Evolutionary conservation across 1,139 yeast species (phyloP), one percentile per base, ranked within the genome.

Genomic region (Entelexis sorbosivorans): DNA sequence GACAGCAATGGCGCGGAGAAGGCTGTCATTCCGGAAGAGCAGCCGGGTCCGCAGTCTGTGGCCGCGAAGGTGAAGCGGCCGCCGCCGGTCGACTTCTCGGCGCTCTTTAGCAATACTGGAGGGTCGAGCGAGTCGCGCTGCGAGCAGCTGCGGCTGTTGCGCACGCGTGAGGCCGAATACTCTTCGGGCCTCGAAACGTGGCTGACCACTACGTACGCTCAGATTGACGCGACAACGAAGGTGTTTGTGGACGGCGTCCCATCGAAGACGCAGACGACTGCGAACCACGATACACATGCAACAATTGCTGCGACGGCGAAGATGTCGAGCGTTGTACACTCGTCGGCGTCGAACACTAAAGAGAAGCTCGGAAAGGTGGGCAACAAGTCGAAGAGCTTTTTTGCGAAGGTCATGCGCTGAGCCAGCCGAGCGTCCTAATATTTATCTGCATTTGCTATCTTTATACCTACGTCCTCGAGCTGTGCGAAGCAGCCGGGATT

Each of bases 131-230:
- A 56, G 33, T 48, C 58, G 16, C 48, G 59, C 5, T 46, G 50
- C n/a, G 50, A 47, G 63, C 51, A 63, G 65, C 39, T 61, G 54
- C 40, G 58, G 34, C 35, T 61, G 58, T 24, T 68, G 60, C 57
- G 66, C 56, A 40, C 53, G 50, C 38, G 70, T 62, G 70, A 68
- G 53, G 56, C 56, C 6, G 67, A 61, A 42, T 68, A 65, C 54
- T 60, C 62, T 1, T 60, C 71, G 1, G 69, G 70, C 10, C 58
- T 68, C 28, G 60, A 60, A 24, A 61, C 65, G 14, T 68, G 71
- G 71, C 59, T 68, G 9, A 52, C 53, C 10, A 53, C 59, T 7
- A 57, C 59, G 16, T 52, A 50, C 32, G 24, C 19, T 10, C 48
- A 53, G 2, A 42, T 47, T 19, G 57, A 57, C 38, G 44, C 50